These are phyloP conservation scores for Epipyxis sp. DNA, from an alignment of 108 stramenopile genomes.

Conservation along the genomic window DNA sequence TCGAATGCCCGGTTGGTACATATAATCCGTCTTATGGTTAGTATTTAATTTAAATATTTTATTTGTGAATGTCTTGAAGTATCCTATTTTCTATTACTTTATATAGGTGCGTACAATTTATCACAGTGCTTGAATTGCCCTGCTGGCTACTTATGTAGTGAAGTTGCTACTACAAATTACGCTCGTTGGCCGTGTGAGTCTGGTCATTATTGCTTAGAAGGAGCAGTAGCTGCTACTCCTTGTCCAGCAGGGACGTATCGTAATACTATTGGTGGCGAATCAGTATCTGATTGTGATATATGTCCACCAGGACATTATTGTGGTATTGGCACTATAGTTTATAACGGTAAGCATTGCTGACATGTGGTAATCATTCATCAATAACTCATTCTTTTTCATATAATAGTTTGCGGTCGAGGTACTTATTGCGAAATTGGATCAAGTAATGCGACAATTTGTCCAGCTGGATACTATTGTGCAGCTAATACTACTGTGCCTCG, in stretches of 20 bases:
- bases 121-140: conserved; percentile 55
- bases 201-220: conserved; percentile 42
- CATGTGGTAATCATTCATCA: too few relatives aligned
- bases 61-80: too few relatives aligned
- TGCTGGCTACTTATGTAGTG: conserved; percentile 50
- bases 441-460: conserved; percentile 7
- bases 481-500: conserved; percentile 20
- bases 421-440: conserved; percentile 32
- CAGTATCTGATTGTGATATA: conserved; percentile 34
- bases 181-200: conserved; percentile 34
- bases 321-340: neutral
- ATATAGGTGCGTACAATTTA: too few relatives aligned
- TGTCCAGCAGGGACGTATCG: conserved; percentile 54
- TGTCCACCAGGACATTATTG: conserved; percentile 49
- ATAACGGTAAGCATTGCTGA: too few relatives aligned
- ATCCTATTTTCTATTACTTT: too few relatives aligned
- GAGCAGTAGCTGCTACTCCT: conserved; percentile 34
- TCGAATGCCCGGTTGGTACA: conserved; percentile 44
- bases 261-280: conserved; percentile 18
- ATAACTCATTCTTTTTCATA: too few relatives aligned
- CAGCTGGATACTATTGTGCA: conserved; percentile 13
- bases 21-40: conserved; percentile 37
- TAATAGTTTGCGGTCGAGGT: conserved; percentile 3
- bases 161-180: conserved; percentile 20
- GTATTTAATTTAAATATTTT: too few relatives aligned